phyloP scores from a whole-genome alignment of 345 rosid species.

The Pistacia vera region DNA sequence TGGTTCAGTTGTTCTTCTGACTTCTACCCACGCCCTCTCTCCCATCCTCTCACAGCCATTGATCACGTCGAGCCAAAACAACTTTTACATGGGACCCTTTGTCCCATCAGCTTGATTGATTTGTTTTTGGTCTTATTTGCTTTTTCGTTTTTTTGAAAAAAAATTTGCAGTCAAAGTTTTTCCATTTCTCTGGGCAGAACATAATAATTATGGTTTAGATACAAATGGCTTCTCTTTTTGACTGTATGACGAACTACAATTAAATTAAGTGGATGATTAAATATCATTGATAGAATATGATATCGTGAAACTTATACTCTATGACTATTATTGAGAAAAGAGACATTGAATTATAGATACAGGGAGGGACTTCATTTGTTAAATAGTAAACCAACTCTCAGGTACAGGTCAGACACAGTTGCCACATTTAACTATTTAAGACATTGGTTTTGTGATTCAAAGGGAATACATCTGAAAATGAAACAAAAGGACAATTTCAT shows the following conservation, averaged over 20 bases:
- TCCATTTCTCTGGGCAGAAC: neutral
- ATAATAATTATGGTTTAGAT: neutral
- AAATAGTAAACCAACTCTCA: too few species aligned
- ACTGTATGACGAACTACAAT: too few species aligned
- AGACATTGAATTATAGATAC: too few species aligned
- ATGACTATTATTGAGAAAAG: too few species aligned
- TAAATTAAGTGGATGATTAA: neutral
- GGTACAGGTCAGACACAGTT: too few species aligned
- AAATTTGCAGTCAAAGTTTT: neutral
- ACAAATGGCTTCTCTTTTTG: neutral
- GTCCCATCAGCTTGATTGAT: neutral
- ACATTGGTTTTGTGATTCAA: neutral
- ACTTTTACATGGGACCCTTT: constrained; percentile 14
- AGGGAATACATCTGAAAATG: neutral
- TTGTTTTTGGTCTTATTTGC: neutral
- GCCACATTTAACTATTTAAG: too few species aligned
- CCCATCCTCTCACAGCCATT: neutral
- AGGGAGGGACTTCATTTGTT: too few species aligned
- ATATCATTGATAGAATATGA: neutral
- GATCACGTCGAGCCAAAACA: constrained; percentile 10
- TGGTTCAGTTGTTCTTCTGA: neutral
- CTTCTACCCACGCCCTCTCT: constrained; percentile 1
- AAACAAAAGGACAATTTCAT: neutral
- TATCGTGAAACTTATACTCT: too few species aligned
- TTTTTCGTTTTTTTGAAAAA: too few species aligned